A percentile compares a stretch with the other conserved stretches of the same genome.
phyloP scores from a whole-genome alignment of 2,329 filamentous ascomycete genomes.

The Ceratocystis destructans region DNA sequence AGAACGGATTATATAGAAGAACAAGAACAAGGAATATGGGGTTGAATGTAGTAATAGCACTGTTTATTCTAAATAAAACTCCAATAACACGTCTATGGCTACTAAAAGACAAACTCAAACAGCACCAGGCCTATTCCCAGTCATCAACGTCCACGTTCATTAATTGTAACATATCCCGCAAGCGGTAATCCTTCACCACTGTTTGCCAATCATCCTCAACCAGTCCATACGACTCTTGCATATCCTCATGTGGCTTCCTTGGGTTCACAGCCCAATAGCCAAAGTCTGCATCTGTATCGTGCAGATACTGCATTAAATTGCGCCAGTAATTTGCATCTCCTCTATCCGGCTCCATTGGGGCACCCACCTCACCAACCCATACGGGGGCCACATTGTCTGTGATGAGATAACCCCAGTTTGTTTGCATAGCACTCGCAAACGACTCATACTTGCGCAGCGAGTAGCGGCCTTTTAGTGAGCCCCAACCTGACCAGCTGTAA shows the following conservation, averaged over 20 bases:
- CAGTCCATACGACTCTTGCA: constrained; percentile 46
- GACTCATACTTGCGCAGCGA: constrained; percentile 45
- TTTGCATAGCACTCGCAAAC: constrained; percentile 48
- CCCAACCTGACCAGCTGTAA: constrained; percentile 59
- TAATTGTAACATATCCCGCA: constrained; percentile 46
- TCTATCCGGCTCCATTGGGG: constrained; percentile 37
- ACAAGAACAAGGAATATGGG: not conserved
- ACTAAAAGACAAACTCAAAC: not conserved
- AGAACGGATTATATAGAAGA: not conserved
- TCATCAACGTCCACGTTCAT: constrained; percentile 27
- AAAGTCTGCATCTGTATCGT: constrained; percentile 47
- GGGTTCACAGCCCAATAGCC: constrained; percentile 60
- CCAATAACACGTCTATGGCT: not conserved
- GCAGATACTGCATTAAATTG: constrained; percentile 47
- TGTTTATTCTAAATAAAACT: not conserved
- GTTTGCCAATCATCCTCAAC: constrained; percentile 52
- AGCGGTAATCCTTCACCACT: constrained; percentile 46
- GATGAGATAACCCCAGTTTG: constrained; percentile 54
- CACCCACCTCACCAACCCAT: constrained; percentile 56
- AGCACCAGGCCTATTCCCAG: constrained; percentile 12
- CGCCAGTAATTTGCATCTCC: constrained; percentile 53
- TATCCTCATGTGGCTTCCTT: constrained; percentile 45
- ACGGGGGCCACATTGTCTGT: constrained; percentile 36
- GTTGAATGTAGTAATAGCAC: not conserved
- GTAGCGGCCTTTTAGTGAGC: constrained; percentile 45